Evolutionary conservation across 257 asterid genomes (phyloP).

Genomic region (Forsythia viridissima): DNA sequence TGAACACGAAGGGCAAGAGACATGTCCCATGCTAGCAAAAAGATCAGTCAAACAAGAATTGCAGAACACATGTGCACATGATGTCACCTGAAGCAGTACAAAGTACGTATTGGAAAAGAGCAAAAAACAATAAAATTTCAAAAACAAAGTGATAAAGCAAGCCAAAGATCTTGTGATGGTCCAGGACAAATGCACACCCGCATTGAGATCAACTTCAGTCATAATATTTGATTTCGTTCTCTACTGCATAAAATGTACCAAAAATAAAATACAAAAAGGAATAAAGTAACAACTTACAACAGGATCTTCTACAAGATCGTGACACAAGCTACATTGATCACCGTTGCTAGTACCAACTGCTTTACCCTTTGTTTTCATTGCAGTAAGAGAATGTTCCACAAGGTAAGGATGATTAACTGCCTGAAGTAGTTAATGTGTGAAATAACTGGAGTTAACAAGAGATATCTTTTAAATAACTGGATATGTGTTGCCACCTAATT

Average conservation of each 20-base stretch:
- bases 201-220: background rate
- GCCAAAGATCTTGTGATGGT: too few relatives aligned
- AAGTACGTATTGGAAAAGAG: background rate
- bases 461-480: too few relatives aligned
- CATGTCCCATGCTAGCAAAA: too few relatives aligned
- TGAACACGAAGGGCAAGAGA: constrained; percentile 77
- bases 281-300: constrained; percentile 33
- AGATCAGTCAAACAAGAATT: constrained; percentile 48
- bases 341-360: too few relatives aligned
- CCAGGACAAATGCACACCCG: too few relatives aligned
- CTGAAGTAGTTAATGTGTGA: constrained; percentile 21
- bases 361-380: constrained; percentile 50
- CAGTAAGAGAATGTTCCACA: constrained; percentile 47
- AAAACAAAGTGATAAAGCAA: background rate
- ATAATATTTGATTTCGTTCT: background rate
- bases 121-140: background rate
- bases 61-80: constrained; percentile 84
- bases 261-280: background rate
- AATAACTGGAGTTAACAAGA: background rate
- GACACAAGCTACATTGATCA: constrained; percentile 42
- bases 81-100: constrained; percentile 59
- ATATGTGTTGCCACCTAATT: too few relatives aligned
- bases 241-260: background rate
- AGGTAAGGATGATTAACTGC: constrained; percentile 65
- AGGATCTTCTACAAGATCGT: constrained; percentile 49